Conservation (phyloP, 2,329 filamentous ascomycete genomes). For the Didymella pomorum region DNA sequence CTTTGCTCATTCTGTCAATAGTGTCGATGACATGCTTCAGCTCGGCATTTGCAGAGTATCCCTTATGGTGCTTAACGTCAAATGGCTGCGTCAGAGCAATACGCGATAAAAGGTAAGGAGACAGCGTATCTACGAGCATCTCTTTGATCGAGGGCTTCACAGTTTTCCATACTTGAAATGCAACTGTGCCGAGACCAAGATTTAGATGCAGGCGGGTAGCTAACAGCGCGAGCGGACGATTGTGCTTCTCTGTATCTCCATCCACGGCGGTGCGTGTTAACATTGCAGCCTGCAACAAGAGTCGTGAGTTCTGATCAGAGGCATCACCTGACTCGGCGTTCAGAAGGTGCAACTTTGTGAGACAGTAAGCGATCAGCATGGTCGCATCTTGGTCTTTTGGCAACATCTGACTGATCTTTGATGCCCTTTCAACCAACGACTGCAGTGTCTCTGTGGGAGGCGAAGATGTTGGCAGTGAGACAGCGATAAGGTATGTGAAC, state of each 20-base stretch:
- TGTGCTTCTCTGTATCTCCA: constrained; percentile 35
- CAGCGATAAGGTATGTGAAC: constrained; percentile 38
- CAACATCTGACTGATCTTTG: constrained; percentile 28
- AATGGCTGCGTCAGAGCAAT: constrained; percentile 48
- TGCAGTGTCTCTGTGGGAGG: constrained; percentile 20
- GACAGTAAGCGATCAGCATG: constrained; percentile 33
- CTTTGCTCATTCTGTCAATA: constrained; percentile 42
- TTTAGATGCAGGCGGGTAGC: constrained; percentile 44
- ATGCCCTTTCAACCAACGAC: constrained; percentile 28
- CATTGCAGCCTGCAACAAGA: constrained; percentile 42
- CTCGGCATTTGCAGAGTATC: constrained; percentile 42
- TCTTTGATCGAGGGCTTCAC: constrained; percentile 40
- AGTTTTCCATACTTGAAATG: constrained; percentile 39
- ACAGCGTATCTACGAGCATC: constrained; percentile 46
- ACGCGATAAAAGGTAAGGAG: constrained; percentile 40
- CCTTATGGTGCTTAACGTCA: constrained; percentile 36
- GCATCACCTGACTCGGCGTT: constrained; percentile 5
- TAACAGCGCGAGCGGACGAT: constrained; percentile 41
- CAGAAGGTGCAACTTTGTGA: constrained; percentile 34
- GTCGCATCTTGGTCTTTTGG: constrained; percentile 26
- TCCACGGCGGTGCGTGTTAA: constrained; percentile 36
- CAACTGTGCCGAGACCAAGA: constrained; percentile 41
- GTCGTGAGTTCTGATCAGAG: constrained; percentile 23
- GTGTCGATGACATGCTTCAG: constrained; percentile 38
- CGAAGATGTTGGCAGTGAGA: constrained; percentile 24